Conservation (phyloP, 352 stramenopile genomes). For the Plasmopara muralis region DNA sequence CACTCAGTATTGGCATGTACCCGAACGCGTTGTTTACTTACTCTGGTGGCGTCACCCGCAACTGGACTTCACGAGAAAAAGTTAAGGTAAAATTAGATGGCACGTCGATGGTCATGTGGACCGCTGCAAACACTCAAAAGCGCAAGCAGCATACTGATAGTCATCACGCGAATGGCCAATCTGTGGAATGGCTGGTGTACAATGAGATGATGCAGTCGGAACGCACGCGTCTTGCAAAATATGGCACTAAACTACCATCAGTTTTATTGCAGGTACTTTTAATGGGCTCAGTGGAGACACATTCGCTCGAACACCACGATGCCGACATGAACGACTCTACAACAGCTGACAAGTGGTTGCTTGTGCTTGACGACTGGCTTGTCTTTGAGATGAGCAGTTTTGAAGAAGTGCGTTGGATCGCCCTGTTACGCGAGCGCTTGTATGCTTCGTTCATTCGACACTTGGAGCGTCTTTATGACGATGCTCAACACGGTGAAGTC, state of each 20-base stretch:
- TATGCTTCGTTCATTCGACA: constrained; percentile 59
- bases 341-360: constrained; percentile 26
- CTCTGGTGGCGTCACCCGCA: constrained; percentile 31
- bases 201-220: constrained; percentile 85
- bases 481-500: constrained; percentile 16
- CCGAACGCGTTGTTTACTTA: constrained; percentile 61
- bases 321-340: constrained; percentile 7
- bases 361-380: constrained; percentile 74
- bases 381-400: constrained; percentile 45
- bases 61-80: constrained; percentile 78
- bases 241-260: constrained; percentile 62
- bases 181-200: constrained; percentile 66
- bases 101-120: constrained; percentile 46
- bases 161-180: background rate
- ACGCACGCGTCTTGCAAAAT: constrained; percentile 55
- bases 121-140: constrained; percentile 13
- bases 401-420: constrained; percentile 41
- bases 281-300: constrained; percentile 44
- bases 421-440: constrained; percentile 49
- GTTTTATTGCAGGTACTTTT: constrained; percentile 48
- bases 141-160: constrained; percentile 16
- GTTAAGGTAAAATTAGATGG: constrained; percentile 70
- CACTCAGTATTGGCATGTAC: constrained; percentile 63
- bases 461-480: constrained; percentile 48
- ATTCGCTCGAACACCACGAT: constrained; percentile 26